phyloP scores from a whole-genome alignment of 2,329 filamentous ascomycete species.

The Parasarocladium wereldwijsianum region DNA sequence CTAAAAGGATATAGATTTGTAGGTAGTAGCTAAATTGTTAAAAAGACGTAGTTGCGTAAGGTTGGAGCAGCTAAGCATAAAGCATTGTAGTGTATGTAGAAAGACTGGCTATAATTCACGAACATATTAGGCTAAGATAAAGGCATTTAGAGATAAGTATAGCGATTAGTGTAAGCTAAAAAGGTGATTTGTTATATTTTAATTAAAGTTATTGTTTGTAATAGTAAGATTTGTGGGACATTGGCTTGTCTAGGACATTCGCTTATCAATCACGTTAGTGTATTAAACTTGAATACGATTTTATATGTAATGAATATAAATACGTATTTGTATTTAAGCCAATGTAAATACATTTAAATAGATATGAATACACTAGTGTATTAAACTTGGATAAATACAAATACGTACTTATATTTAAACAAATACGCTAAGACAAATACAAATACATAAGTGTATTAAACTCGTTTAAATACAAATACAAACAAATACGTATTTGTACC shows the following conservation, averaged over 20 bases:
- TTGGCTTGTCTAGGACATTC: neutral
- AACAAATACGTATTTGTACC: too few species aligned
- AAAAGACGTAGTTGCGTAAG: neutral
- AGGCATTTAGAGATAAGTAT: slow-evolving; percentile 1
- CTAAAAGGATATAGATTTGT: slow-evolving; percentile 1
- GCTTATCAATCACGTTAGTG: neutral
- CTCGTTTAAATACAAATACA: too few species aligned
- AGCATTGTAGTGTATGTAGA: slow-evolving; percentile 1
- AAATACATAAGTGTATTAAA: too few species aligned
- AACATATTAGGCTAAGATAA: slow-evolving; percentile 1
- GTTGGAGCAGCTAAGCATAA: slow-evolving; percentile 1
- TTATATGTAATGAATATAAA: too few species aligned
- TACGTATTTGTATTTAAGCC: neutral
- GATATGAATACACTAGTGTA: too few species aligned
- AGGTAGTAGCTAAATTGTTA: neutral
- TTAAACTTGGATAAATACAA: too few species aligned
- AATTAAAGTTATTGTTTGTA: neutral
- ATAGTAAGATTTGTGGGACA: too few species aligned
- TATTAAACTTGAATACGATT: too few species aligned
- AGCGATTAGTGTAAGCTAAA: slow-evolving; percentile 1
- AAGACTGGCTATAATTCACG: slow-evolving; percentile 2
- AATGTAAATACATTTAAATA: neutral
- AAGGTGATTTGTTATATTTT: neutral
- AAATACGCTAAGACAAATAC: too few species aligned
- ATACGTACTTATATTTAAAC: too few species aligned